These are phyloP conservation scores for Debaryomyces sp. DNA, from an alignment of 1,139 yeast species.

Conservation along the genomic window DNA sequence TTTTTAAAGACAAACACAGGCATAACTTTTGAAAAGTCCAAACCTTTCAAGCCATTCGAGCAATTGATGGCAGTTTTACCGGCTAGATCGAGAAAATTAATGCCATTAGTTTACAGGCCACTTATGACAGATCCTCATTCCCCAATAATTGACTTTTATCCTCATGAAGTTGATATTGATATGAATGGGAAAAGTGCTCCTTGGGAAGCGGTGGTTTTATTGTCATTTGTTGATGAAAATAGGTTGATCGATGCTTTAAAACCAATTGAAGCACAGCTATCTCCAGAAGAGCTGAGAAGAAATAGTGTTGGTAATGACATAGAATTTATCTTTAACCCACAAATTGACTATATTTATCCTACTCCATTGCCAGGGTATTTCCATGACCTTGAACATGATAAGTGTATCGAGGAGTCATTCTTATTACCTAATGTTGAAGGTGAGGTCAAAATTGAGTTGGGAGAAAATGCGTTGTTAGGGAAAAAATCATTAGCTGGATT, in stretches of 20 bases:
- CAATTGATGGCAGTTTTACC: slow-evolving; percentile 99
- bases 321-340: slow-evolving; percentile 75
- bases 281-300: slow-evolving; percentile 70
- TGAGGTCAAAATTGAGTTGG: slow-evolving; percentile 59
- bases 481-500: slow-evolving; percentile 80
- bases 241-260: slow-evolving; percentile 72
- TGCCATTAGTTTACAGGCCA: slow-evolving; percentile 77
- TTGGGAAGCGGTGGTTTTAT: slow-evolving; percentile 98
- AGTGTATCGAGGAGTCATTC: slow-evolving; percentile 65
- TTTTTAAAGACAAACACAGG: slow-evolving; percentile 36
- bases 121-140: slow-evolving; percentile 89
- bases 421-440: slow-evolving; percentile 53
- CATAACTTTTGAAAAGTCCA: slow-evolving; percentile 68
- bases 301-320: slow-evolving; percentile 75
- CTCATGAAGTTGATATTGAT: slow-evolving; percentile 85
- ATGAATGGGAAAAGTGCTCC: slow-evolving; percentile 93
- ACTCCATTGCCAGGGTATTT: slow-evolving; percentile 83
- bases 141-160: slow-evolving; percentile 90
- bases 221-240: slow-evolving; percentile 87
- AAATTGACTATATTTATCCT: slow-evolving; percentile 65
- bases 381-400: slow-evolving; percentile 75
- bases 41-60: slow-evolving; percentile 90
- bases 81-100: slow-evolving; percentile 79
- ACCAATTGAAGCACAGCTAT: slow-evolving; percentile 60
- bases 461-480: slow-evolving; percentile 72